Conservation (phyloP, 495 filamentous ascomycete genomes). For the Penicillium lagena region DNA sequence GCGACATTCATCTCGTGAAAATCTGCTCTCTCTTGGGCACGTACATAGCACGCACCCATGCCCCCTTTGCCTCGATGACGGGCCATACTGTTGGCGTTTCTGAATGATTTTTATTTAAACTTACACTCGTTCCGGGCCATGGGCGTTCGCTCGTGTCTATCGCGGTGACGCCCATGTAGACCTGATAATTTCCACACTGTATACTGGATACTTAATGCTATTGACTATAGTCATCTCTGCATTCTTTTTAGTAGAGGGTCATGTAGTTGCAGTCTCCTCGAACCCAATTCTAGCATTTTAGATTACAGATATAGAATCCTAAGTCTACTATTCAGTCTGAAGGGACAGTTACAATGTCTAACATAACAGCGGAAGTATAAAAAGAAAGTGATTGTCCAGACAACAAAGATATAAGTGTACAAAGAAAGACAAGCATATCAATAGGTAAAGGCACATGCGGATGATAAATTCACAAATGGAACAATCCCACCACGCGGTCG, state of each 20-base stretch:
- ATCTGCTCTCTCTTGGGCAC: slow-evolving; percentile 4
- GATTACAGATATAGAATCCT: too few relatives aligned
- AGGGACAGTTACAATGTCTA: background rate
- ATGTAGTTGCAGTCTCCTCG: too few relatives aligned
- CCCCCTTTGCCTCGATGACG: slow-evolving; percentile 8
- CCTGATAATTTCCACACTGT: slow-evolving; percentile 29
- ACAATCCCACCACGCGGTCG: background rate
- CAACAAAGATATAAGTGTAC: slow-evolving; percentile 5
- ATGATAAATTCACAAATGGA: slow-evolving; percentile 6
- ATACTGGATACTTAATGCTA: slow-evolving; percentile 33
- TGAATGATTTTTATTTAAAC: slow-evolving; percentile 17
- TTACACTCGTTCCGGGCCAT: background rate
- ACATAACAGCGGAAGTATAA: background rate
- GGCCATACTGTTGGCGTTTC: slow-evolving; percentile 11
- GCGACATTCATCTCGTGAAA: slow-evolving; percentile 81
- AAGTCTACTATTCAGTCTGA: too few relatives aligned
- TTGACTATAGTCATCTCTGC: slow-evolving; percentile 13
- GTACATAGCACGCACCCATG: slow-evolving; percentile 24
- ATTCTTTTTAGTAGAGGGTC: background rate
- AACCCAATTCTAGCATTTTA: too few relatives aligned
- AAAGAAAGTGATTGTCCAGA: slow-evolving; percentile 6
- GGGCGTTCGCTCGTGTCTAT: too few relatives aligned
- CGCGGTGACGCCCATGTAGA: slow-evolving; percentile 5
- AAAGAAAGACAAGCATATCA: slow-evolving; percentile 7
- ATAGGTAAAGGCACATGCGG: too few relatives aligned